These are phyloP conservation scores for Pavlovales sp. DNA, from an alignment of 208 protist genomes.

Conservation along the genomic window DNA sequence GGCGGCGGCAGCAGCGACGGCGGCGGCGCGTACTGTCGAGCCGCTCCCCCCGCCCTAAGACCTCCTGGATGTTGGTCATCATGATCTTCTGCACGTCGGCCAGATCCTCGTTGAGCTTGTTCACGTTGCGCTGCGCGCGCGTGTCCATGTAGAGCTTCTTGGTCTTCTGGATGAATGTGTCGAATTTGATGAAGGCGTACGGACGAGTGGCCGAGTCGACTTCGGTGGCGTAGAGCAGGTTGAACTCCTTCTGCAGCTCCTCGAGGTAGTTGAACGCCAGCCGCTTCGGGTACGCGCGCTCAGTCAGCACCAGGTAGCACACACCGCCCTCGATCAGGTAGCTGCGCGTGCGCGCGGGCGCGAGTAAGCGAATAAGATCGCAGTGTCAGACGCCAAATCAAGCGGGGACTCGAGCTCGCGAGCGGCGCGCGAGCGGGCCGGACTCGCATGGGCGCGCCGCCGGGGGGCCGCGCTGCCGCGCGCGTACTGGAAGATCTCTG, in stretches of 20 bases:
- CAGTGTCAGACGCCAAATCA: no score
- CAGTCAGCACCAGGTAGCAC: constrained; percentile 66
- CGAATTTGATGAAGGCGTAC: constrained; percentile 68
- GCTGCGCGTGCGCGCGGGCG: constrained; percentile 15
- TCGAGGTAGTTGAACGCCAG: constrained; percentile 56
- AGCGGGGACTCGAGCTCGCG: neutral
- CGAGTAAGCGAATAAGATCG: no score
- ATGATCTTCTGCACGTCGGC: constrained; percentile 70
- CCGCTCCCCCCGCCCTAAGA: constrained; percentile 66
- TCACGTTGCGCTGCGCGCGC: constrained; percentile 62
- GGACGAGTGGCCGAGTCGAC: constrained; percentile 61
- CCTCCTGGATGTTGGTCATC: constrained; percentile 72
- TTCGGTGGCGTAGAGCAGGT: constrained; percentile 56
- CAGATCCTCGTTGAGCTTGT: constrained; percentile 65
- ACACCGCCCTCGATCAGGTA: constrained; percentile 66
- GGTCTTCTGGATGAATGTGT: constrained; percentile 71
- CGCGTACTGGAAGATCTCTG: constrained; percentile 51
- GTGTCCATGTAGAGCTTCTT: constrained; percentile 69
- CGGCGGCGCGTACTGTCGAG: constrained; percentile 57
- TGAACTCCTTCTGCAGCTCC: constrained; percentile 52
- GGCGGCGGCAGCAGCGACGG: neutral
- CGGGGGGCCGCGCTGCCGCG: no score
- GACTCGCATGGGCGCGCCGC: neutral
- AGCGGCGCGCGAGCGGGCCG: no score
- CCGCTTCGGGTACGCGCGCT: constrained; percentile 67